Conservation (phyloP, 2,329 filamentous ascomycete genomes). For the Alternaria arborescens region DNA sequence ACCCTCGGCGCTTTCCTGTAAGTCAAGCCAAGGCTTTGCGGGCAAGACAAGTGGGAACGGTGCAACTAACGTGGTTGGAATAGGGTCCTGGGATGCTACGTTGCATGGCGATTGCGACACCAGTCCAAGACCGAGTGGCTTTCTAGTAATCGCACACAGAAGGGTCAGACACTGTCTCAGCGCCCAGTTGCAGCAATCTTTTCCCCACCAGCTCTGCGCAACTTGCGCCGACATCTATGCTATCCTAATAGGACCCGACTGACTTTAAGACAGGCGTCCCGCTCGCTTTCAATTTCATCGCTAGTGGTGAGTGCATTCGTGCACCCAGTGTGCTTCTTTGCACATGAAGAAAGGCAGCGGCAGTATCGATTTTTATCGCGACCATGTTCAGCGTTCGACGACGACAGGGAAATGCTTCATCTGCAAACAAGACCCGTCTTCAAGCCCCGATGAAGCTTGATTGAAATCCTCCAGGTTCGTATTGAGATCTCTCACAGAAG, state of each 20-base stretch:
- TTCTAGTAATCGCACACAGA: constrained; percentile 81
- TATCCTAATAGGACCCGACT: constrained; percentile 8
- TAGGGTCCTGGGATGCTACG: constrained; percentile 69
- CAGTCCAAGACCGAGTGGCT: constrained; percentile 77
- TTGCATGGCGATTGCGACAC: constrained; percentile 65
- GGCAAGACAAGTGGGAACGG: background rate
- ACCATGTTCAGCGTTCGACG: background rate
- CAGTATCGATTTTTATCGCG: constrained; percentile 63
- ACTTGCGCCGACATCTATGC: background rate
- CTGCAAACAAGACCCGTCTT: constrained; percentile 21
- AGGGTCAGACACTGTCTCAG: constrained; percentile 63
- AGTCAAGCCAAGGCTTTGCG: background rate
- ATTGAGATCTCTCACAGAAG: constrained; percentile 51
- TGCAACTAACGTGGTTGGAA: constrained; percentile 27
- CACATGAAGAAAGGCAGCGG: constrained; percentile 62
- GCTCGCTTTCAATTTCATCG: constrained; percentile 87
- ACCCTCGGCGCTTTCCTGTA: constrained; percentile 82
- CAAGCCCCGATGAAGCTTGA: constrained; percentile 21
- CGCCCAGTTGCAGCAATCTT: constrained; percentile 11
- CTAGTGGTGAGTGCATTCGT: constrained; percentile 78
- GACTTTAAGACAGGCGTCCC: constrained; percentile 68
- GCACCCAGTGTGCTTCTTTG: constrained; percentile 44
- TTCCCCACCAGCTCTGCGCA: constrained; percentile 9
- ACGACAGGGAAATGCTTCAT: background rate
- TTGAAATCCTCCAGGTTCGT: constrained; percentile 48